Evolutionary conservation across 208 protist genomes (phyloP).

Genomic region (Kentomonas sorsogonicus): DNA sequence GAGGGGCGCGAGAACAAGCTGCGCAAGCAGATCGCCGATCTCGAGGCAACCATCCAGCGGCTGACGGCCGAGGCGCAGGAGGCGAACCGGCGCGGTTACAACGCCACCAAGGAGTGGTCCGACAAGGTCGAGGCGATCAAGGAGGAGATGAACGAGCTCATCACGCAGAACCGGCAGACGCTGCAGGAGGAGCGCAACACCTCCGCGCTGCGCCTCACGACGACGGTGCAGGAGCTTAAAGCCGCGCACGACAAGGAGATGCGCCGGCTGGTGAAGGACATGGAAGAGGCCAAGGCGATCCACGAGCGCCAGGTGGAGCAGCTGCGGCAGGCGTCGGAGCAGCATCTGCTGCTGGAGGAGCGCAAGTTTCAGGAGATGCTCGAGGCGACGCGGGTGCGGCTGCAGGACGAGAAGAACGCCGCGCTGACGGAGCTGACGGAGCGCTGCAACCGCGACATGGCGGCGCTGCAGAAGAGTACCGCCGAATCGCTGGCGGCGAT

Average conservation of each 20-base stretch:
- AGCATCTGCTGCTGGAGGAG: conserved; percentile 17
- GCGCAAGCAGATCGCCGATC: background rate
- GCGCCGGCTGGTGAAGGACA: background rate
- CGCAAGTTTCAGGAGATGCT: conserved; percentile 11
- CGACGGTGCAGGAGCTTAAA: background rate
- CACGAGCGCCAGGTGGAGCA: conserved; percentile 5
- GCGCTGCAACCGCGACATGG: conserved; percentile 11
- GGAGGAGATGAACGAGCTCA: conserved; percentile 14
- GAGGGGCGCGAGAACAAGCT: conserved; percentile 11
- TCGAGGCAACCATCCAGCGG: no score
- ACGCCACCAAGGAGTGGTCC: conserved; percentile 12
- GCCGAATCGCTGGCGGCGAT: conserved; percentile 14
- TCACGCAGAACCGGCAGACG: conserved; percentile 17
- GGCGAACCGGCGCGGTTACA: conserved; percentile 7
- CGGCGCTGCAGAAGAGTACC: conserved; percentile 12
- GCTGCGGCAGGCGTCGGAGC: conserved; percentile 11
- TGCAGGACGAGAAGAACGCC: conserved; percentile 18
- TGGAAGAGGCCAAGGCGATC: background rate
- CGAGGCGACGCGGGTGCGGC: conserved; percentile 13
- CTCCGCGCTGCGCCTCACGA: background rate
- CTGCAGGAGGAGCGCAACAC: conserved; percentile 5
- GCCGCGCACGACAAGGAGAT: conserved; percentile 15
- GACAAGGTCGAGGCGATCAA: conserved; percentile 15
- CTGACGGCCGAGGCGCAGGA: conserved; percentile 15
- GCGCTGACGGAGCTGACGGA: conserved; percentile 15